These are phyloP conservation scores for Boletus bicolor DNA, from an alignment of 768 basidiomycete genomes.

Conservation along the genomic window DNA sequence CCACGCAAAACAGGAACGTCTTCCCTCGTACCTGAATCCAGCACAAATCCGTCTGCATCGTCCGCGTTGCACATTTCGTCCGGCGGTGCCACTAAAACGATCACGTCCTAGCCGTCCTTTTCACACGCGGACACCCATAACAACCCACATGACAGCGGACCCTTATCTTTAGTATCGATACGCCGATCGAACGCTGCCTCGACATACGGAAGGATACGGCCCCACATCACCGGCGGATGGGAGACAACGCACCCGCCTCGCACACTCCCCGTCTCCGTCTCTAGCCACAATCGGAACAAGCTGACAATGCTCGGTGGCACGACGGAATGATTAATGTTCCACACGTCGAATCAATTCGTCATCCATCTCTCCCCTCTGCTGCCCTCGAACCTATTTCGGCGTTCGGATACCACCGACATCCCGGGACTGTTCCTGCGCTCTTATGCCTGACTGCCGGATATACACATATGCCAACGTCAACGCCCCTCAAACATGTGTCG, in stretches of 20 bases:
- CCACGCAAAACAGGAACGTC: neutral
- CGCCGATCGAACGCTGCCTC: neutral
- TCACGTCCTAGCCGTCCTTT: neutral
- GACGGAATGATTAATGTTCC: neutral
- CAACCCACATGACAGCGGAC: constrained; percentile 14
- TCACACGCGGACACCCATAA: constrained; percentile 8
- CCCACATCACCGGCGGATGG: neutral
- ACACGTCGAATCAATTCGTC: neutral
- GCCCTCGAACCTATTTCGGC: neutral
- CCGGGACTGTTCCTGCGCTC: neutral
- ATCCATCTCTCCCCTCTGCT: neutral
- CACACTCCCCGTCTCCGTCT: neutral
- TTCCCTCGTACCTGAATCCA: constrained; percentile 5
- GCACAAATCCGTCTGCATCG: neutral
- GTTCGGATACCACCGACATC: neutral
- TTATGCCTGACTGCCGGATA: neutral
- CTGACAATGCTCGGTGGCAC: constrained; percentile 2
- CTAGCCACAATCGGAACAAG: constrained; percentile 6
- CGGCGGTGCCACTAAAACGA: neutral
- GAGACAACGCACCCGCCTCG: neutral
- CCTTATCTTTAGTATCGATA: constrained; percentile 3
- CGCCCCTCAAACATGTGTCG: constrained; percentile 7
- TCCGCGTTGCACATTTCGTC: neutral
- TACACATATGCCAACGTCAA: neutral
- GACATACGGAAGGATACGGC: constrained; percentile 11